Conservation (phyloP, 2,329 filamentous ascomycete species). For the Phoma herbarum region DNA sequence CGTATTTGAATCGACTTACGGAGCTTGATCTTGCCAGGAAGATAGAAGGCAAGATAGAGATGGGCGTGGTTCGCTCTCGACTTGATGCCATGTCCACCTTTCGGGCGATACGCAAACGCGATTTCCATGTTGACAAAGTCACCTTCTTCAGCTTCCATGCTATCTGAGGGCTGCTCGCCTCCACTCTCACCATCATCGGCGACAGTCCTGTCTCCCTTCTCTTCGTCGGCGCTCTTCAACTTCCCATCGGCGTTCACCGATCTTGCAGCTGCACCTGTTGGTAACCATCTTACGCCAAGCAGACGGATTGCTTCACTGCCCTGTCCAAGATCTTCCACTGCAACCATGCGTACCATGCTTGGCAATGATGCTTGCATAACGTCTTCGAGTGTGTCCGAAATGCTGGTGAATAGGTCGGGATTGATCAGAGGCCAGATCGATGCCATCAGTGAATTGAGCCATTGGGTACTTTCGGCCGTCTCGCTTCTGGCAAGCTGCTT, state of each 20-base stretch:
- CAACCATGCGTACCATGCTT: conserved; percentile 75
- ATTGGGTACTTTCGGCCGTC: conserved; percentile 72
- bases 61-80: conserved; percentile 76
- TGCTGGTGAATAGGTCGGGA: conserved; percentile 73
- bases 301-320: conserved; percentile 76
- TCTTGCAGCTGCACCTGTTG: conserved; percentile 72
- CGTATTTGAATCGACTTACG: conserved; percentile 48
- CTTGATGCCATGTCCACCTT: conserved; percentile 67
- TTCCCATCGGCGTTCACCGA: conserved; percentile 68
- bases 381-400: conserved; percentile 77
- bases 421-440: conserved; percentile 79
- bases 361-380: conserved; percentile 82
- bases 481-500: conserved; percentile 56
- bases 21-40: conserved; percentile 64
- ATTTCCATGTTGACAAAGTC: conserved; percentile 82
- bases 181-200: conserved; percentile 54
- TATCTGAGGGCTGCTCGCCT: conserved; percentile 47
- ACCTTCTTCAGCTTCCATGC: conserved; percentile 77
- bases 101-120: conserved; percentile 75
- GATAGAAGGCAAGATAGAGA: conserved; percentile 75
- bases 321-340: conserved; percentile 78
- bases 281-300: conserved; percentile 75
- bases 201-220: conserved; percentile 61
- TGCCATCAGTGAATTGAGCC: conserved; percentile 74
- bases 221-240: conserved; percentile 58